These are phyloP conservation scores for Imleria badia DNA, from an alignment of 768 basidiomycete species.

Conservation along the genomic window DNA sequence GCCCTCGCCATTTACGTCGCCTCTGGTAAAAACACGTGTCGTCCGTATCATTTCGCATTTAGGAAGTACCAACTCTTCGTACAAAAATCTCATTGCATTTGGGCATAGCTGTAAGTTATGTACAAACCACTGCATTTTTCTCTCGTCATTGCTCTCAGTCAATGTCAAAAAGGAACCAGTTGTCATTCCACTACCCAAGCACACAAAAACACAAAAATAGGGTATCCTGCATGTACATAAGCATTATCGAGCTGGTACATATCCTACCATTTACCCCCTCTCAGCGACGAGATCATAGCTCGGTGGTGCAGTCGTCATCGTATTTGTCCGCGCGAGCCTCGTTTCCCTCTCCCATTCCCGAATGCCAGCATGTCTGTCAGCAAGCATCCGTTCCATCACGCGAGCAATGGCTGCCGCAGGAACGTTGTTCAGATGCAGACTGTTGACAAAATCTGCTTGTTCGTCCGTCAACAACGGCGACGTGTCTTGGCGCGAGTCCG, in stretches of 20 bases:
- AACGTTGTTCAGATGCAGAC: conserved; percentile 21
- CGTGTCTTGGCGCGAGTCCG: not conserved
- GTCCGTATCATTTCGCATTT: no score
- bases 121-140: not conserved
- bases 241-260: not conserved
- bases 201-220: not conserved
- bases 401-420: conserved; percentile 24
- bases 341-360: conserved; percentile 23
- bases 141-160: not conserved
- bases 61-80: no score
- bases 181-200: not conserved
- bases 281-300: conserved; percentile 8
- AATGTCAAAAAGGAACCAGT: not conserved
- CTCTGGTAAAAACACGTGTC: no score
- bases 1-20: no score
- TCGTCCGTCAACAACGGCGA: conserved; percentile 21
- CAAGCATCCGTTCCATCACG: conserved; percentile 26
- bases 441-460: conserved; percentile 26
- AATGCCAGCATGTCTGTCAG: conserved; percentile 17
- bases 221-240: not conserved
- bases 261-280: not conserved
- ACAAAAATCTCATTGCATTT: no score
- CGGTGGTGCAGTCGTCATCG: conserved; percentile 17
- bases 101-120: no score
- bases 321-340: conserved; percentile 14